These are phyloP conservation scores for Suillus cothurnatus DNA, from an alignment of 768 basidiomycete genomes.

Conservation along the genomic window DNA sequence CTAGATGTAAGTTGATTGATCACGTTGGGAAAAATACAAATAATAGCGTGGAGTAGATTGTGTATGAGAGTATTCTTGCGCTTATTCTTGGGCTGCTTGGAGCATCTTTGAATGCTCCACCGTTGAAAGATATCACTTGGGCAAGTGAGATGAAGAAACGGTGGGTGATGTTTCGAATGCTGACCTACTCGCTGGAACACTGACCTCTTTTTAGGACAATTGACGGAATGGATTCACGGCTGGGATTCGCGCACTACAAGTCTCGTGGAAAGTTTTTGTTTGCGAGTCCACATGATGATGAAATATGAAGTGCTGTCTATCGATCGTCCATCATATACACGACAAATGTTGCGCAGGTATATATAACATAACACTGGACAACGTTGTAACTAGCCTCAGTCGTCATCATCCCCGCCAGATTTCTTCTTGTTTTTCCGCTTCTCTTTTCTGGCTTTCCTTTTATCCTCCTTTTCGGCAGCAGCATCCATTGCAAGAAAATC, in stretches of 20 bases:
- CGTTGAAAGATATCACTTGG: slow-evolving; percentile 84
- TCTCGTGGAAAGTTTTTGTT: slow-evolving; percentile 52
- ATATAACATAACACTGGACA: slow-evolving; percentile 2
- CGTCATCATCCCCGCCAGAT: slow-evolving; percentile 34
- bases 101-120: slow-evolving; percentile 67
- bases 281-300: slow-evolving; percentile 10
- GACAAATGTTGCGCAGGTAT: not conserved
- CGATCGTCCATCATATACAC: not conserved
- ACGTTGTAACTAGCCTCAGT: slow-evolving; percentile 19
- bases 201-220: slow-evolving; percentile 50
- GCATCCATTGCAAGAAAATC: slow-evolving; percentile 81
- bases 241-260: slow-evolving; percentile 63
- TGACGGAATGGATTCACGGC: slow-evolving; percentile 74
- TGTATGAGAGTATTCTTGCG: slow-evolving; percentile 64
- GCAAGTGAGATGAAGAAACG: slow-evolving; percentile 85
- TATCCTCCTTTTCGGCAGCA: slow-evolving; percentile 62
- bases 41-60: slow-evolving; percentile 46
- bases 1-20: slow-evolving; percentile 48
- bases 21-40: not conserved
- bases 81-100: slow-evolving; percentile 72
- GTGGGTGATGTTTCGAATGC: slow-evolving; percentile 43
- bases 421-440: slow-evolving; percentile 57
- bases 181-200: not conserved
- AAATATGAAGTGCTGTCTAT: slow-evolving; percentile 8
- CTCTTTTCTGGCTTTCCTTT: slow-evolving; percentile 74